Evolutionary conservation across 2,329 filamentous ascomycete genomes (phyloP).

Genomic region (Colletotrichum navitas): DNA sequence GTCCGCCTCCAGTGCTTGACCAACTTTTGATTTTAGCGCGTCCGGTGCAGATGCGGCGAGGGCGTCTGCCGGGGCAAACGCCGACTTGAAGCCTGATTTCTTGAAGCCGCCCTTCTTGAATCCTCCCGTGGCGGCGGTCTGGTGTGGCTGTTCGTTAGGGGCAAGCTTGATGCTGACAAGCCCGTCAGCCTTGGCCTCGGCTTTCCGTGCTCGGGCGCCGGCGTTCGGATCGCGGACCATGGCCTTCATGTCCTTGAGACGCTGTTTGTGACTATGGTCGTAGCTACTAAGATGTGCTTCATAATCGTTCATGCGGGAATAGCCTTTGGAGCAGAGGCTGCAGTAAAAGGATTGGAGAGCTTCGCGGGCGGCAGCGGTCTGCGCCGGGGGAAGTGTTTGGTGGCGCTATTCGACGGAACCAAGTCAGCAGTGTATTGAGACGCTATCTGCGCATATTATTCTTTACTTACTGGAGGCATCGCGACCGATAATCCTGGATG

Average conservation of each 20-base stretch:
- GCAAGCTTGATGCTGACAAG: constrained; percentile 76
- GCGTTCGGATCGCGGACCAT: constrained; percentile 80
- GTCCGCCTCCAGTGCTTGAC: constrained; percentile 42
- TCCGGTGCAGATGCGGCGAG: constrained; percentile 42
- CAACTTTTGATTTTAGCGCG: constrained; percentile 40
- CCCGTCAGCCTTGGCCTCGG: constrained; percentile 77
- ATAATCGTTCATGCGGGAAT: constrained; percentile 94
- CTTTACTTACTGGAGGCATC: constrained; percentile 67
- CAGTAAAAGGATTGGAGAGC: constrained; percentile 87
- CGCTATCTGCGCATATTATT: constrained; percentile 49
- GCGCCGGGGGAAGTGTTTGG: constrained; percentile 69
- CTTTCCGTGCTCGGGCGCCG: constrained; percentile 73
- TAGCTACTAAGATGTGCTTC: constrained; percentile 95
- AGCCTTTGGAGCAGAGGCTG: constrained; percentile 92
- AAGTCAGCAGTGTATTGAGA: constrained; percentile 10
- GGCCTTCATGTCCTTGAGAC: constrained; percentile 88
- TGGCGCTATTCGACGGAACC: constrained; percentile 58
- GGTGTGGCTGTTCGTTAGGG: constrained; percentile 50
- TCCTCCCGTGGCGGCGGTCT: constrained; percentile 53
- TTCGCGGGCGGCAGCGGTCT: constrained; percentile 76
- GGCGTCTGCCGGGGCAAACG: constrained; percentile 71
- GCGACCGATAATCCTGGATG: constrained; percentile 37
- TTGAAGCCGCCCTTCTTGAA: constrained; percentile 81
- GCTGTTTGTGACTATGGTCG: constrained; percentile 95
- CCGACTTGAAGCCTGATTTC: constrained; percentile 86